phyloP scores from a whole-genome alignment of 225 moss, liverwort and hornwort species.

The Pseudoscleropodium purum region DNA sequence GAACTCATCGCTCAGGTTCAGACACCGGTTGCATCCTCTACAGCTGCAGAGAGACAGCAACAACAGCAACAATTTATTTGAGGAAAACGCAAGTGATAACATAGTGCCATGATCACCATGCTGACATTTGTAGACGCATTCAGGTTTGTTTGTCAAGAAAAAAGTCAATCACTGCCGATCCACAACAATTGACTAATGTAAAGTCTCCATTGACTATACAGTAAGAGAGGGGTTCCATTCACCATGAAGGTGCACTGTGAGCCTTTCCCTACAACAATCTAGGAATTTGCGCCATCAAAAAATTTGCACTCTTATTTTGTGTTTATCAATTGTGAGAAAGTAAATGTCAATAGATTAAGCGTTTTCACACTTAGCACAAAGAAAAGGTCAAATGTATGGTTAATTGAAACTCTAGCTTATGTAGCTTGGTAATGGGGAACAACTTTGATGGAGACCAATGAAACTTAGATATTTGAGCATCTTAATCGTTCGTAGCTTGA shows the following conservation, averaged over 20 bases:
- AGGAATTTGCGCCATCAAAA: neutral
- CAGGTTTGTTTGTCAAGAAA: neutral
- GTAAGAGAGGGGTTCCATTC: neutral
- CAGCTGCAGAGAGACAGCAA: conserved; percentile 23
- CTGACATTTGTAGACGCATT: no score
- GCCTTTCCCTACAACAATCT: neutral
- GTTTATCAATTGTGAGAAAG: neutral
- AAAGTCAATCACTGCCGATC: neutral
- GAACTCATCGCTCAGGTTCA: conserved; percentile 38
- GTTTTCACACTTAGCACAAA: neutral
- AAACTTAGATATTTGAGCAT: neutral
- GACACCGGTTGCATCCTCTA: conserved; percentile 44
- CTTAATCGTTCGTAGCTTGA: neutral
- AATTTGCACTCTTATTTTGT: neutral
- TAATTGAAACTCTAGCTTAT: neutral
- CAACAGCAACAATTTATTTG: neutral
- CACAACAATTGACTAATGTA: neutral
- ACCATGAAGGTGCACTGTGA: neutral
- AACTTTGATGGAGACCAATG: neutral
- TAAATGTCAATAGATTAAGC: neutral
- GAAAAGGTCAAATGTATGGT: neutral
- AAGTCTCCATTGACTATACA: neutral
- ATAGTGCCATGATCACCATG: neutral
- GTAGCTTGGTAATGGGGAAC: neutral
- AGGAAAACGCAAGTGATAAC: neutral